Conservation (phyloP, 78 protist genomes). For the Diacronema lutheri region DNA sequence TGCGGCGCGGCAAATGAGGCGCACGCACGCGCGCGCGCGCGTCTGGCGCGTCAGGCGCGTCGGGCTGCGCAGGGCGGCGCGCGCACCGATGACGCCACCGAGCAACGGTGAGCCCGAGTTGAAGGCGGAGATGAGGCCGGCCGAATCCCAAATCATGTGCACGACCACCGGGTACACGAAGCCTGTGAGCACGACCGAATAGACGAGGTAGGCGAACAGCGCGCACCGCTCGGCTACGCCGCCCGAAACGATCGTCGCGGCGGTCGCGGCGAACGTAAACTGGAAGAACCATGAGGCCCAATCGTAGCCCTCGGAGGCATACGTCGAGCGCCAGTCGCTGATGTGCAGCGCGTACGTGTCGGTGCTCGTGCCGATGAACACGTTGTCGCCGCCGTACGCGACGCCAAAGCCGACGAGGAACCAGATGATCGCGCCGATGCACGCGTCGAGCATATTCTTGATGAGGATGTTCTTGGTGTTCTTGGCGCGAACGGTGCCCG, state of each 20-base stretch:
- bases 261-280: constrained; percentile 47
- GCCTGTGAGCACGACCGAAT: constrained; percentile 18
- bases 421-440: not conserved
- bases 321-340: no score
- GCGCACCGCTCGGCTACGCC: constrained; percentile 64
- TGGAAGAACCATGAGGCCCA: constrained; percentile 22
- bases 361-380: not conserved
- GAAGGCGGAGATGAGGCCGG: constrained; percentile 22
- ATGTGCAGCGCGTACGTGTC: no score
- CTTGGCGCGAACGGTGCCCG: no score
- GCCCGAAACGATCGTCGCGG: constrained; percentile 68
- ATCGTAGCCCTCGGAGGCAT: not conserved
- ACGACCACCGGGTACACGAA: constrained; percentile 68
- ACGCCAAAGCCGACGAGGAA: not conserved
- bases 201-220: constrained; percentile 45
- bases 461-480: no score
- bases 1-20: no score
- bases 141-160: constrained; percentile 39
- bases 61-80: no score
- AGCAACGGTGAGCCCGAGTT: no score
- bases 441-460: constrained; percentile 1
- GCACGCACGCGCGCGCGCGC: no score
- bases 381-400: constrained; percentile 19
- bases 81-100: no score
- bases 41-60: no score